Base-by-base conservation (phyloP, 1,284 basidiomycete genomes). In the Wolfiporia cocos region DNA sequence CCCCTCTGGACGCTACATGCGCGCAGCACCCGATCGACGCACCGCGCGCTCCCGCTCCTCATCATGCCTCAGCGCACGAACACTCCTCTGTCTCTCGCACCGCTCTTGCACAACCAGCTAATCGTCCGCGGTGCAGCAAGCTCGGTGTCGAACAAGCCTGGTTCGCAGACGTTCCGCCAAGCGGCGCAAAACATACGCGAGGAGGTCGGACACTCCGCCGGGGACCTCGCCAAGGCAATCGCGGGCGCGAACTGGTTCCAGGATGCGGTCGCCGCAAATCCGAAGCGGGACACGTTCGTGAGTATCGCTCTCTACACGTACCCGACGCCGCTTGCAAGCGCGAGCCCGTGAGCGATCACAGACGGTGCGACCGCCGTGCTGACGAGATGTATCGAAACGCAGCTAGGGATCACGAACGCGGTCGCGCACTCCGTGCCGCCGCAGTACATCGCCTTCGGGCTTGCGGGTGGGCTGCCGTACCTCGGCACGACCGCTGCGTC, bases 401-500 rank as follows among this genome's bases (percentile, higher is more conserved):
- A 88, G 86, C 49, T 85, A 46, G 80, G 78, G 26, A 82, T 89
- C 50, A 90, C 86, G 2, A 70, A 70, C 29, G 66, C 75, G 6
- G 71, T 89, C 18, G 84, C 85, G 7, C 67, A 72, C 20, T 63
- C 75, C 23, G 86, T 89, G 0, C 87, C 86, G 3, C 70, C 65
- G 36, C 81, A 80, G 10, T 76, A 81, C 41, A 61, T 90, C 44
- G 62, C 75, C n/a, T 76, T 88, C 53, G 86, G 86, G 34, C 73
- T 74, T 20, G 65, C 65, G 59, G 86, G 69, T 26, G 81, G 81
- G 14, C 53, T 95, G 10, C 92, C 92, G 0, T 96, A 97, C 62
- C 58, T 95, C 41, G 86, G 78, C 15, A 84, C 92, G 0, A 76
- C 88, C 1, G 69, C 72, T 0, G 83, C 85, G 0, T 92, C 90